A percentile compares a stretch with the other conserved stretches of the same genome.
These are phyloP conservation scores for Boletus huronensis DNA, from an alignment of 768 basidiomycete species.

Conservation along the genomic window DNA sequence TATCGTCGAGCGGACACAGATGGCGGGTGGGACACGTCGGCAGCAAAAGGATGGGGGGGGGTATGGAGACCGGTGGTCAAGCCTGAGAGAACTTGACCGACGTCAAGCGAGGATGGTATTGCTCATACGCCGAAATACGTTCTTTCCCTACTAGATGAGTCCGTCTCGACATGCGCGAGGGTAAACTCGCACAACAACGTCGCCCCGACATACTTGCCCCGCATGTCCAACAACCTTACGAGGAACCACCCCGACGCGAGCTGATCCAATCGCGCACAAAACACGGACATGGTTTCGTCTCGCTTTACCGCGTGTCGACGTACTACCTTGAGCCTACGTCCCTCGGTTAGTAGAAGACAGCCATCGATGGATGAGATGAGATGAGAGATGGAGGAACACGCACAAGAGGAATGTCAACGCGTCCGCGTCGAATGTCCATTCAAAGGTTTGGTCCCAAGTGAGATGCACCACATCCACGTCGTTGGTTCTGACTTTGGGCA, in stretches of 20 bases:
- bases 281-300: slow-evolving; percentile 47
- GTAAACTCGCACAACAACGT: slow-evolving; percentile 31
- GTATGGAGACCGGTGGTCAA: too few relatives aligned
- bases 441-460: slow-evolving; percentile 41
- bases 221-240: slow-evolving; percentile 46
- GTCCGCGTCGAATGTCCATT: slow-evolving; percentile 50
- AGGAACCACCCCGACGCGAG: slow-evolving; percentile 48
- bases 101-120: too few relatives aligned
- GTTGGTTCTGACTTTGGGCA: not conserved
- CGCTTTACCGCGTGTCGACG: slow-evolving; percentile 39
- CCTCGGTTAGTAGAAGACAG: not conserved
- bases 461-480: slow-evolving; percentile 30
- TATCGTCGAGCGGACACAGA: too few relatives aligned
- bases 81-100: too few relatives aligned
- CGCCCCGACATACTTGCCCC: slow-evolving; percentile 40
- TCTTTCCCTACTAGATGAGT: too few relatives aligned
- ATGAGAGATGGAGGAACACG: slow-evolving; percentile 5
- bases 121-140: too few relatives aligned
- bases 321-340: slow-evolving; percentile 6
- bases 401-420: slow-evolving; percentile 53
- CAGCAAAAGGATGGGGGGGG: too few relatives aligned
- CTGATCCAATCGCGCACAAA: slow-evolving; percentile 49
- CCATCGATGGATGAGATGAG: not conserved
- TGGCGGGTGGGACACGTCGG: too few relatives aligned
- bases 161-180: not conserved